phyloP scores from a whole-genome alignment of 2,329 filamentous ascomycete species.

The Xylariaceae sp. region DNA sequence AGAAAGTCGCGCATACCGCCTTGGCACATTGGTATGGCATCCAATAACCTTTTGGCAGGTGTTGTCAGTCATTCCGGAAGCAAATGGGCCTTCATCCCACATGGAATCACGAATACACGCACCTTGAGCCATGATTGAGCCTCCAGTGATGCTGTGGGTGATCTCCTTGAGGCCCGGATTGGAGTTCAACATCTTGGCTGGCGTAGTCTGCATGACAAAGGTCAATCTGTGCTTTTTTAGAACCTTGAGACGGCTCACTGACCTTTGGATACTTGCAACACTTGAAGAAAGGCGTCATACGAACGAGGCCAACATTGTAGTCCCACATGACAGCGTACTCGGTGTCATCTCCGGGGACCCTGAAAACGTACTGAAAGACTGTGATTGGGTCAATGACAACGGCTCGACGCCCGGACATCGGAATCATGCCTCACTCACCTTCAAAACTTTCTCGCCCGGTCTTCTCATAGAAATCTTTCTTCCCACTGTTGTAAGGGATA shows the following conservation, averaged over 20 bases:
- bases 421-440: slow-evolving; percentile 48
- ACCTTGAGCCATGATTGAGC: slow-evolving; percentile 87
- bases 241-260: slow-evolving; percentile 17
- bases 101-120: slow-evolving; percentile 21
- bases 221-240: background rate
- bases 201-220: slow-evolving; percentile 65
- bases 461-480: slow-evolving; percentile 82
- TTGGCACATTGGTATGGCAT: slow-evolving; percentile 85
- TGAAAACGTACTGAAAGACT: slow-evolving; percentile 86
- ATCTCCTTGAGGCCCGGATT: slow-evolving; percentile 86
- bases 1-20: slow-evolving; percentile 87
- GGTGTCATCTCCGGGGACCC: slow-evolving; percentile 59
- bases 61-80: slow-evolving; percentile 2
- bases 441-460: slow-evolving; percentile 87
- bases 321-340: slow-evolving; percentile 90
- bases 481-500: slow-evolving; percentile 92
- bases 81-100: background rate
- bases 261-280: slow-evolving; percentile 86
- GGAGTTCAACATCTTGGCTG: slow-evolving; percentile 72
- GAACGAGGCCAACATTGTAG: slow-evolving; percentile 88
- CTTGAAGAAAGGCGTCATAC: slow-evolving; percentile 94
- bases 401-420: background rate
- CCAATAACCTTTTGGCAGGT: slow-evolving; percentile 79
- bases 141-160: slow-evolving; percentile 90
- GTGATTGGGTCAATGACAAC: slow-evolving; percentile 16